phyloP scores from a whole-genome alignment of 768 basidiomycete species.

The Tulasnella calospora region DNA sequence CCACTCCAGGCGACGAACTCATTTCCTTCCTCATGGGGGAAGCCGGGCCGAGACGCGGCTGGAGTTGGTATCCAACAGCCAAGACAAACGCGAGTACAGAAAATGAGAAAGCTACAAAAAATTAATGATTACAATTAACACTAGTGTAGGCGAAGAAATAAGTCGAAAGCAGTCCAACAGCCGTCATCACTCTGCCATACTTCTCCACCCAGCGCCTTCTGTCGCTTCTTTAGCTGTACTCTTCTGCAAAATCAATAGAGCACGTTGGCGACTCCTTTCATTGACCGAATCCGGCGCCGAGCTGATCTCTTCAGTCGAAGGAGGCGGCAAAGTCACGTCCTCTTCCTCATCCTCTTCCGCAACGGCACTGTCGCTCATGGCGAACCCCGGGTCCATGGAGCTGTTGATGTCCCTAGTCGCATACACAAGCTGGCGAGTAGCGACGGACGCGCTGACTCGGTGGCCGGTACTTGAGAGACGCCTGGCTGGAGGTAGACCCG shows the following conservation, averaged over 20 bases:
- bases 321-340: neutral
- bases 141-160: neutral
- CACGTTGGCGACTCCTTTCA: constrained; percentile 10
- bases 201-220: constrained; percentile 16
- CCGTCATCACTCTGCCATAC: neutral
- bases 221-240: constrained; percentile 6
- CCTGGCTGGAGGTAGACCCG: neutral
- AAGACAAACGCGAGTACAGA: no score
- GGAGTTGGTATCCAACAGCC: no score
- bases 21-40: neutral
- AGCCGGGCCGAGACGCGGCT: neutral
- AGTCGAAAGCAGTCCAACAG: neutral
- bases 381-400: constrained; percentile 20
- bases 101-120: neutral
- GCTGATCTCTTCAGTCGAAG: neutral
- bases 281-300: constrained; percentile 7
- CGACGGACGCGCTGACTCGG: constrained; percentile 18
- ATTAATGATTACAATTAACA: neutral
- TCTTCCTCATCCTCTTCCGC: constrained; percentile 23
- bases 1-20: neutral
- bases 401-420: constrained; percentile 11
- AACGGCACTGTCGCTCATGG: constrained; percentile 4
- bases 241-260: constrained; percentile 22
- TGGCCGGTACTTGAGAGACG: neutral
- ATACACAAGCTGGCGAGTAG: constrained; percentile 14